phyloP scores from a whole-genome alignment of 305 asterid genomes.

The Solanum hybrid region DNA sequence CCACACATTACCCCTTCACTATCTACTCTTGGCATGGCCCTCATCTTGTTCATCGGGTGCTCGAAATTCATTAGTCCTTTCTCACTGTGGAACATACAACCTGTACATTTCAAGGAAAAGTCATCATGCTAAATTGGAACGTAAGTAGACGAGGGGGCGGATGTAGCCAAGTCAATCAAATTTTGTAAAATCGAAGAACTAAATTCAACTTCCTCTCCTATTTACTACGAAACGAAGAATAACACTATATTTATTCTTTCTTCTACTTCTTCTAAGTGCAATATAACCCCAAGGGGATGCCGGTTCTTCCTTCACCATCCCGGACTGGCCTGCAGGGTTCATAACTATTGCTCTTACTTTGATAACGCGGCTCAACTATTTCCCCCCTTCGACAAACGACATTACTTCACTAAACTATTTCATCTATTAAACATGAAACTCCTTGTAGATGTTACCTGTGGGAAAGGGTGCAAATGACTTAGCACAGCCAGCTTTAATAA shows the following conservation, averaged over 20 bases:
- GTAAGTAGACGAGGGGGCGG: neutral
- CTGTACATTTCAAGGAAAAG: conserved; percentile 16
- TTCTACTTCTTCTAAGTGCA: neutral
- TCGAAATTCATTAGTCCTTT: conserved; percentile 79
- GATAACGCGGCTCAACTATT: neutral
- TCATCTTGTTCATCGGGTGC: conserved; percentile 73
- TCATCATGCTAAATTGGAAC: neutral
- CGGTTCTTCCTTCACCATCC: neutral
- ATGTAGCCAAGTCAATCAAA: neutral
- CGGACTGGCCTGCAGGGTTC: neutral
- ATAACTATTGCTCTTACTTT: neutral
- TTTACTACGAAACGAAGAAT: neutral
- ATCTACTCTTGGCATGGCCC: conserved; percentile 79
- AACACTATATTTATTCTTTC: neutral
- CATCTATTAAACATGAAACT: neutral
- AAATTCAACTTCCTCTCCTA: neutral
- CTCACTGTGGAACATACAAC: conserved; percentile 72
- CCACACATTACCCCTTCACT: conserved; percentile 85
- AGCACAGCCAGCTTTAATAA: conserved; percentile 68
- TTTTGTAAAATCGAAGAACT: neutral
- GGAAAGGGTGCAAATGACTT: conserved; percentile 89
- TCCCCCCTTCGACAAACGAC: neutral
- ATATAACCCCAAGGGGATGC: no score
- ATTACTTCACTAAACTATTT: neutral
- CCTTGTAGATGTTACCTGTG: conserved; percentile 28